Evolutionary conservation across 352 stramenopile species (phyloP).

Genomic region (Globisporangium parvum): DNA sequence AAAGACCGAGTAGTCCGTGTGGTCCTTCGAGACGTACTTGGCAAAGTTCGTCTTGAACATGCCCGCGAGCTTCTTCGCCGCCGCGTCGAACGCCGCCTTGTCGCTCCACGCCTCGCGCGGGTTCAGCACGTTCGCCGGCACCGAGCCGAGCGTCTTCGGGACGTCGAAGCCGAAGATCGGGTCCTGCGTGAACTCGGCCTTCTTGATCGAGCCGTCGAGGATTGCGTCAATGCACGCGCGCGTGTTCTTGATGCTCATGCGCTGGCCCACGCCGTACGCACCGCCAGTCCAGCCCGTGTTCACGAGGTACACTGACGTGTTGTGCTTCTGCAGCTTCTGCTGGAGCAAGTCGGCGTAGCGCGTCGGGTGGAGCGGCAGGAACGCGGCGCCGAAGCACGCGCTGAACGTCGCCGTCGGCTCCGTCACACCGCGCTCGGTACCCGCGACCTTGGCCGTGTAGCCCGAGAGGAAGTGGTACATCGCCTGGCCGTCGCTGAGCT

Average conservation of each 20-base stretch:
- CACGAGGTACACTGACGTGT: conserved; percentile 93
- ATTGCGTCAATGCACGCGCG: conserved; percentile 95
- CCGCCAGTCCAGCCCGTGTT: conserved; percentile 98
- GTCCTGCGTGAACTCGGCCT: conserved; percentile 81
- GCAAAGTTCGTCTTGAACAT: conserved; percentile 98
- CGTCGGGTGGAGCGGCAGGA: conserved; percentile 96
- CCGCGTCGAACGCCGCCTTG: conserved; percentile 88
- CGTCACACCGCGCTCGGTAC: conserved; percentile 95
- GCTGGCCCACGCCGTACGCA: conserved; percentile 93
- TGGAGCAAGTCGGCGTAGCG: conserved; percentile 96
- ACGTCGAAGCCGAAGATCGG: conserved; percentile 94
- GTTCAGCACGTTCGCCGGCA: conserved; percentile 88
- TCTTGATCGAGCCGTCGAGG: conserved; percentile 93
- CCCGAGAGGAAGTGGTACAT: conserved; percentile 99
- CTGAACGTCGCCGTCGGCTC: conserved; percentile 96
- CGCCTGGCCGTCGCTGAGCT: conserved; percentile 91
- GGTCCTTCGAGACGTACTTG: conserved; percentile 92
- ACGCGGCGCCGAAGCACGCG: conserved; percentile 96
- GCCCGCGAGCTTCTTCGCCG: conserved; percentile 88
- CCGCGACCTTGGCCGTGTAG: conserved; percentile 98
- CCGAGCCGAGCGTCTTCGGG: conserved; percentile 80
- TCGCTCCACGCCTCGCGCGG: conserved; percentile 92
- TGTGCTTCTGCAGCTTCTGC: conserved; percentile 95
- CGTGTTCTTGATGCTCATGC: conserved; percentile 98
- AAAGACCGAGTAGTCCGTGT: conserved; percentile 95